Percentiles rank a stretch among this genome's conserved stretches.
Evolutionary conservation across 2,329 filamentous ascomycete genomes (phyloP).

Genomic region (Diplodia intermedia): DNA sequence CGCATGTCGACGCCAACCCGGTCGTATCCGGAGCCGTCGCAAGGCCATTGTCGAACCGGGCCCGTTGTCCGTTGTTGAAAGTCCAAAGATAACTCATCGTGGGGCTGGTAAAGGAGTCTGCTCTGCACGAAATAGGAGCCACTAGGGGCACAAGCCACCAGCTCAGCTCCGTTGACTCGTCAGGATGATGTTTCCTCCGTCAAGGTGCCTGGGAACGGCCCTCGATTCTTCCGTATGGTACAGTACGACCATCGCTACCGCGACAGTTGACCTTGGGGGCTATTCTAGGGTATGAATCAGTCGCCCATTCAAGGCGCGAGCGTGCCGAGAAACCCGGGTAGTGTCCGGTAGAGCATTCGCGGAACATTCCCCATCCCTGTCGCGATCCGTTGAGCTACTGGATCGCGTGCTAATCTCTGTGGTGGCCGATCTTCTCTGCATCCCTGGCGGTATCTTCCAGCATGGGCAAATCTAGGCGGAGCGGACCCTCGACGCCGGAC

Average conservation of each 20-base stretch:
- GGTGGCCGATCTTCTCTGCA: not conserved
- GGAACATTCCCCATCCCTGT: not conserved
- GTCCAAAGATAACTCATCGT: not conserved
- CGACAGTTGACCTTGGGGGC: not conserved
- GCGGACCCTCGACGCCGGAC: not conserved
- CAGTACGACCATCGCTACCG: not conserved
- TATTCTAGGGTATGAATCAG: too few species aligned
- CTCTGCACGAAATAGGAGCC: not conserved
- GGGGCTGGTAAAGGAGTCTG: not conserved
- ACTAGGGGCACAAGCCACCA: constrained; percentile 5
- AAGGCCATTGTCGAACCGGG: not conserved
- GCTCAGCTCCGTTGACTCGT: not conserved
- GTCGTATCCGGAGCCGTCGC: not conserved
- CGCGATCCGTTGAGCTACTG: not conserved
- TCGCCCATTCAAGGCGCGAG: not conserved
- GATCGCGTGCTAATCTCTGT: not conserved
- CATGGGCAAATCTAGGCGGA: not conserved
- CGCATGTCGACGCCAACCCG: not conserved
- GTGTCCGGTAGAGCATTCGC: not conserved
- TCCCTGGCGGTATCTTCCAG: constrained; percentile 4
- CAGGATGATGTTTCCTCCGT: not conserved
- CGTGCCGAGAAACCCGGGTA: not conserved
- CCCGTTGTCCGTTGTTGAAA: not conserved
- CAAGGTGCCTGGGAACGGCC: constrained; percentile 3
- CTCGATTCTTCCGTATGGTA: constrained; percentile 4